Evolutionary conservation across 1,284 basidiomycete genomes (phyloP), one percentile per base, ranked within the genome.

Genomic region (Exobasidium cylindrosporum): DNA sequence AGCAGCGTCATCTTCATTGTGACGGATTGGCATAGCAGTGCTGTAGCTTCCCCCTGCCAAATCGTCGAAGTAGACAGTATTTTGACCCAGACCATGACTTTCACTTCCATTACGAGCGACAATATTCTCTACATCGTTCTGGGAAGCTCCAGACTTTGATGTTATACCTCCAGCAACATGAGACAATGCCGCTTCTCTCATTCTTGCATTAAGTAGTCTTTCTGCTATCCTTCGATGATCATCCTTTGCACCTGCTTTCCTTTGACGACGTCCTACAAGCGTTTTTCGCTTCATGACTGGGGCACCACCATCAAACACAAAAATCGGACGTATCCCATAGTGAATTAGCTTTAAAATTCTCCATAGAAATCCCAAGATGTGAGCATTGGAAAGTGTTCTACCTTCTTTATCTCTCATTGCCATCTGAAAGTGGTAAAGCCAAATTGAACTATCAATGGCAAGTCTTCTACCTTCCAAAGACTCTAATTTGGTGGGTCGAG

Each of bases 351-450:
- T 97, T 81, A 89, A 88, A 62, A 98, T 97, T 3, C 96, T 69
- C 76, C 77, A 79, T 59, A 79, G 64, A 81, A 98, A 97, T 24
- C 95, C 95, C 53, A 98, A 83, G 26, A 99, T 88, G 82, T 98
- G 96, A 0, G 95, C 94, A 75, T 97, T 97, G 62, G 89, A 86
- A 44, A 99, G 83, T 10, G 87, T 91, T 26, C 88, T 86, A 14
- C 96, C 96, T 63, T 97, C 92, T 77, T 92, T 95, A 82, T 96
- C 94, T 29, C 96, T 87, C 94, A 98, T 97, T 1, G 96, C 97
- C 43, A 94, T 94, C 82, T 73, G 73, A 50, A 80, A 80, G 61
- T 80, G 79, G 63, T 99, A 98, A 64, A 99, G 88, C 96, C 96
- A 99, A 70, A 99, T 97, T 68, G 92, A 97, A 2, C 93, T 97